Base-by-base conservation (phyloP, 1,284 basidiomycete species). In the Cystobasidium sp. region DNA sequence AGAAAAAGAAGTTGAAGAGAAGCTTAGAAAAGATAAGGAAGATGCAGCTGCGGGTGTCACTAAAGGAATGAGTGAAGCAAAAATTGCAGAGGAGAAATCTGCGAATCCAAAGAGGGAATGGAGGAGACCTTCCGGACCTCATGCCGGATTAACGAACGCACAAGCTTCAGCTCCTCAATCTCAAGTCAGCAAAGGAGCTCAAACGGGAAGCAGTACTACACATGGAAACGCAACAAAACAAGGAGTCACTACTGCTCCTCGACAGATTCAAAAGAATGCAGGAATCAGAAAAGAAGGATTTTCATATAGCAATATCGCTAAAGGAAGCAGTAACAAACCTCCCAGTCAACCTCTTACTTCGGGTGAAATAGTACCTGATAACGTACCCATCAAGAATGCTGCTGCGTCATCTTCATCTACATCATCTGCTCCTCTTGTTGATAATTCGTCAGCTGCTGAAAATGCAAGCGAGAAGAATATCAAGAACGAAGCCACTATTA, bases 1-100 rank as follows among this genome's bases (percentile, higher is more conserved):
- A 10, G 75, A 76, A 31, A 56, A 68, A 58, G 66, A 76, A 39
- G 67, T 68, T 20, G 75, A 68, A 44, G 66, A 59, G n/a, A 71
- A 73, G 69, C 41, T 65, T 24, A 62, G 37, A 3, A 70, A 67
- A 49, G 66, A 68, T 14, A 66, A 53, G 46, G 70, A 73, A 51
- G 72, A 76, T 31, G 43, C 64, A 31, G 44, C 52, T 12, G 22
- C 52, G 6, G 47, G 43, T 59, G 39, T 20, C 18, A 66, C 64
- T 31, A 66, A 53, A n/a, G 64, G 20, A 9, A 59, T 73, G 39
- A 56, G 53, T 22, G 69, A 74, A 9, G 66, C 59, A 12, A 69
- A 74, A 43, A 58, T 73, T 39, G 70, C 56, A 51, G 75, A 71
- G 51, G 58, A 76, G 6, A 67, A 76, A 61, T 55, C 44, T 41